phyloP scores from a whole-genome alignment of 495 filamentous ascomycete genomes.

The Pseudoneurospora amorphoporcata region DNA sequence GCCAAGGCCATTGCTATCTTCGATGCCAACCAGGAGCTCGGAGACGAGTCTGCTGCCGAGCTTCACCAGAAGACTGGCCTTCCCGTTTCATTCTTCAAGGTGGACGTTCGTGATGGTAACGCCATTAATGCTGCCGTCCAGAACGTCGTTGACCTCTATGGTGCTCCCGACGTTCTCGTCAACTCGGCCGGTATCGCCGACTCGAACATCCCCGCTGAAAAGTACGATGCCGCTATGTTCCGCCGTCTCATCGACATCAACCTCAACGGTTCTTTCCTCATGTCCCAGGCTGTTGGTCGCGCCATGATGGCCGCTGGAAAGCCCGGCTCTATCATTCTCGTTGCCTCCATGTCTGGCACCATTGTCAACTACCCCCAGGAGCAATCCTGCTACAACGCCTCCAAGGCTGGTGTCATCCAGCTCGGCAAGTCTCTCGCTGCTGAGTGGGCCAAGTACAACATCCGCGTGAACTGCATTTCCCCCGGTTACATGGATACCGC shows the following conservation, averaged over 20 bases:
- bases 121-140: constrained; percentile 53
- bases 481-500: constrained; percentile 78
- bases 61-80: constrained; percentile 57
- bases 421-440: constrained; percentile 66
- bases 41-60: constrained; percentile 54
- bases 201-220: constrained; percentile 45
- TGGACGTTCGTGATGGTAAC: constrained; percentile 60
- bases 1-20: constrained; percentile 63
- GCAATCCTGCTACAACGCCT: constrained; percentile 70
- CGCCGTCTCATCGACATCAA: constrained; percentile 67
- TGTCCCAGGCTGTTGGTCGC: constrained; percentile 52
- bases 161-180: constrained; percentile 60
- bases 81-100: constrained; percentile 64
- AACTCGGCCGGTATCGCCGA: constrained; percentile 82
- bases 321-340: constrained; percentile 61
- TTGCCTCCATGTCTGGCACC: constrained; percentile 67
- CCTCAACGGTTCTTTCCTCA: constrained; percentile 60
- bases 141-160: constrained; percentile 48
- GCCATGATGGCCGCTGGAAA: constrained; percentile 54
- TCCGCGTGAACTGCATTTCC: constrained; percentile 69
- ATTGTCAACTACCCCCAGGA: constrained; percentile 75
- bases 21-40: constrained; percentile 64
- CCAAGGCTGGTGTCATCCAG: constrained; percentile 69
- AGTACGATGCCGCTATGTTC: constrained; percentile 54
- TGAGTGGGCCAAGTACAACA: constrained; percentile 67